Conservation (phyloP, 345 rosid genomes). For the Boechera retrofracta region DNA sequence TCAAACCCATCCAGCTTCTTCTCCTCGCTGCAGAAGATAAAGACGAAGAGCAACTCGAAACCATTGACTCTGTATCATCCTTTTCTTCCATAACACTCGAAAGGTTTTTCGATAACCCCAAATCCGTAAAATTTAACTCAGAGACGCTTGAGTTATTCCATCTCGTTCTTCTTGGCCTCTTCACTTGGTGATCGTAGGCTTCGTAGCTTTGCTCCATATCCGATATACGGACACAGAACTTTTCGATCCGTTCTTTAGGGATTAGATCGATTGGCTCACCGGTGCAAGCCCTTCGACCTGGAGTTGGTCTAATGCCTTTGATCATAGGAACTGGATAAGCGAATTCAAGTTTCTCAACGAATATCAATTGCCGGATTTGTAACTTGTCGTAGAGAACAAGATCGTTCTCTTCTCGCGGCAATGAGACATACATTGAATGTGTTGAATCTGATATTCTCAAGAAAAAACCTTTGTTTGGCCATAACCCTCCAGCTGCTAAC, state of each 20-base stretch:
- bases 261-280: slow-evolving; percentile 61
- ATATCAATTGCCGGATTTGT: slow-evolving; percentile 65
- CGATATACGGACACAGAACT: slow-evolving; percentile 47
- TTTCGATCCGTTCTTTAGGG: slow-evolving; percentile 52
- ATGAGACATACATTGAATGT: slow-evolving; percentile 64
- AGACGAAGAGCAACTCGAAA: slow-evolving; percentile 38
- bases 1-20: slow-evolving; percentile 54
- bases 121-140: slow-evolving; percentile 24
- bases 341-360: slow-evolving; percentile 61
- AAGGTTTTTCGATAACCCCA: slow-evolving; percentile 32
- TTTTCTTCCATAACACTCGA: slow-evolving; percentile 36
- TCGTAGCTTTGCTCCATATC: slow-evolving; percentile 36
- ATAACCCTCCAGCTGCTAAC: slow-evolving; percentile 66
- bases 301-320: slow-evolving; percentile 64
- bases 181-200: slow-evolving; percentile 37
- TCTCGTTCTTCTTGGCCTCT: slow-evolving; percentile 40
- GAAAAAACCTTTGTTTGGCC: slow-evolving; percentile 81
- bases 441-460: slow-evolving; percentile 67
- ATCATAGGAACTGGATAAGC: slow-evolving; percentile 74
- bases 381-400: slow-evolving; percentile 64
- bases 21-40: slow-evolving; percentile 45
- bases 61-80: slow-evolving; percentile 53
- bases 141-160: slow-evolving; percentile 40
- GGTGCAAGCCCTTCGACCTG: slow-evolving; percentile 56
- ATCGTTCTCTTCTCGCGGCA: slow-evolving; percentile 68